A percentile compares a stretch with the other conserved stretches of the same genome.
These are phyloP conservation scores for Cryptosporidium felis DNA, from an alignment of 169 alveolate genomes.

Conservation along the genomic window DNA sequence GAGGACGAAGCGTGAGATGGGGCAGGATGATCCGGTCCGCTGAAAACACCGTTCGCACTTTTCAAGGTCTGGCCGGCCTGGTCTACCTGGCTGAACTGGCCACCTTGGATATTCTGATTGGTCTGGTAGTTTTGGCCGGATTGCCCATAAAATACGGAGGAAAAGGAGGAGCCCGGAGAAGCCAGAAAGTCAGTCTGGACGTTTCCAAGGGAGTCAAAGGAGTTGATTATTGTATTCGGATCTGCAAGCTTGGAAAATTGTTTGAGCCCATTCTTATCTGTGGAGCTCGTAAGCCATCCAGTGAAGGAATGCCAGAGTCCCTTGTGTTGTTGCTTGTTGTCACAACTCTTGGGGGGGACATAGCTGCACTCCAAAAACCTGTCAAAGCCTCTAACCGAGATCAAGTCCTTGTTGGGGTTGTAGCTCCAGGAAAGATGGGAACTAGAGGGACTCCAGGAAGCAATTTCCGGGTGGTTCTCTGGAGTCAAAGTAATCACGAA, in stretches of 20 bases:
- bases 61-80: too few species aligned
- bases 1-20: too few species aligned
- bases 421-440: slow-evolving; percentile 25
- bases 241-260: slow-evolving; percentile 17
- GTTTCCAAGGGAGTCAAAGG: neutral
- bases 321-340: slow-evolving; percentile 1
- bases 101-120: too few species aligned
- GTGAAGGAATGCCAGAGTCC: slow-evolving; percentile 67
- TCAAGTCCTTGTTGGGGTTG: slow-evolving; percentile 7
- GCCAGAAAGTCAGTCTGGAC: neutral
- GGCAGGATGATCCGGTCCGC: too few species aligned
- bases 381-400: slow-evolving; percentile 62
- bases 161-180: neutral
- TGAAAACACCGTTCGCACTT: too few species aligned
- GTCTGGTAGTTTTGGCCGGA: too few species aligned
- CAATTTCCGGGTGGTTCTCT: slow-evolving; percentile 31
- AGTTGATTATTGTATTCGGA: slow-evolving; percentile 21
- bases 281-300: slow-evolving; percentile 57
- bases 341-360: neutral
- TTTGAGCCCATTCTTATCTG: slow-evolving; percentile 17
- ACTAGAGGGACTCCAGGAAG: slow-evolving; percentile 19
- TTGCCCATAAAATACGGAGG: too few species aligned
- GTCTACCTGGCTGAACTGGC: too few species aligned
- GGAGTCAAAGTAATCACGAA: slow-evolving; percentile 26
- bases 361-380: slow-evolving; percentile 50